Evolutionary conservation across 2,329 filamentous ascomycete genomes (phyloP).

Genomic region (Celoporthe dispersa): DNA sequence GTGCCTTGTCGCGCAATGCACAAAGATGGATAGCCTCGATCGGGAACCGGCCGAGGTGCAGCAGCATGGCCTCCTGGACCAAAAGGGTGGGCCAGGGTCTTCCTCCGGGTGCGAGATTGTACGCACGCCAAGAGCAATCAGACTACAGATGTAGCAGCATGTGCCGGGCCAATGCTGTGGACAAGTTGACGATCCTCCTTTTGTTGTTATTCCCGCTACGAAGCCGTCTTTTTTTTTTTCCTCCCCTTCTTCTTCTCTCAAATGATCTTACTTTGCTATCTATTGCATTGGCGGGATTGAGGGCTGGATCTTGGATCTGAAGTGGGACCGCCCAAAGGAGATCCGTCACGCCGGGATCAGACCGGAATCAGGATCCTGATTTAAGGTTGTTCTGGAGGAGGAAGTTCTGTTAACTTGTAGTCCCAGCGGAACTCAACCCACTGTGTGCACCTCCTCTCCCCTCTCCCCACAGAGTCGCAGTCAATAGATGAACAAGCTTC

Average conservation of each 20-base stretch:
- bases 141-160: slow-evolving; percentile 1
- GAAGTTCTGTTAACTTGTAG: background rate
- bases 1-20: background rate
- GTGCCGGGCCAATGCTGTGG: background rate
- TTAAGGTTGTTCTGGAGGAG: background rate
- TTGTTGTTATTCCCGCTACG: background rate
- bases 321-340: background rate
- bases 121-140: background rate
- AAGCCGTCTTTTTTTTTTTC: background rate
- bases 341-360: background rate
- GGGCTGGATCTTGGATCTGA: background rate
- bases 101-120: slow-evolving; percentile 5
- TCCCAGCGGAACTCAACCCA: background rate
- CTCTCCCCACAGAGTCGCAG: background rate
- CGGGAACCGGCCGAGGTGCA: background rate
- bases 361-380: background rate
- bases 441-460: too few relatives aligned
- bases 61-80: background rate
- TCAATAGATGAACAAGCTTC: background rate
- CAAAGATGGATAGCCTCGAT: background rate
- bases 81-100: slow-evolving; percentile 1
- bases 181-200: background rate
- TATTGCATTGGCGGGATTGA: background rate
- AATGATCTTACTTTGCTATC: background rate
- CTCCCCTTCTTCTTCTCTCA: too few relatives aligned